Conservation (phyloP, 2,329 filamentous ascomycete genomes). For the Aureobasidium namibiae region DNA sequence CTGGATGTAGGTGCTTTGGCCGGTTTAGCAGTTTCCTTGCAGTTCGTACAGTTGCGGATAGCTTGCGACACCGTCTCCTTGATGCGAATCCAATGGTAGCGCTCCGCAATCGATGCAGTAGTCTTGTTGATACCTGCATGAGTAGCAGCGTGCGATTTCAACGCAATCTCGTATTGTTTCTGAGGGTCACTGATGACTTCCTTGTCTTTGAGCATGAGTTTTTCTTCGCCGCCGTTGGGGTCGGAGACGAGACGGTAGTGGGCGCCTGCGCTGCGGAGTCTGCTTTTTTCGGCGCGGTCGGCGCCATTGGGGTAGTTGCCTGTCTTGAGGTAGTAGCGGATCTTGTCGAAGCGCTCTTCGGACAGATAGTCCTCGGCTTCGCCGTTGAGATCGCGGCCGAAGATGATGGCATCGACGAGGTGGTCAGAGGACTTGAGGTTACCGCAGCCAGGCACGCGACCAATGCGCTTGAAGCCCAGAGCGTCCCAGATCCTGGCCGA, state of each 20-base stretch:
- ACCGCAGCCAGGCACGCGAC: constrained; percentile 56
- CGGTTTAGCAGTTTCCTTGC: constrained; percentile 54
- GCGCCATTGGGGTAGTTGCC: constrained; percentile 88
- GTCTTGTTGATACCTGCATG: constrained; percentile 98
- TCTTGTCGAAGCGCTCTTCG: constrained; percentile 98
- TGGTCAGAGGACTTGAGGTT: constrained; percentile 40
- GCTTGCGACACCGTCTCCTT: constrained; percentile 95
- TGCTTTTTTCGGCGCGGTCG: constrained; percentile 90
- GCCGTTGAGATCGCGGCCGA: constrained; percentile 51
- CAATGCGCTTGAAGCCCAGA: constrained; percentile 86
- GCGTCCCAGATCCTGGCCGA: constrained; percentile 89
- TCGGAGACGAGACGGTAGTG: constrained; percentile 73
- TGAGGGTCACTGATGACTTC: constrained; percentile 89
- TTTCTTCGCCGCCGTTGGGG: constrained; percentile 51
- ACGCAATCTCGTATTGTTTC: constrained; percentile 82
- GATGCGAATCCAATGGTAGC: constrained; percentile 95
- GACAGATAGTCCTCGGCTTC: constrained; percentile 77
- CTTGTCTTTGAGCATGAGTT: constrained; percentile 94
- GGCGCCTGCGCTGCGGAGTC: constrained; percentile 83
- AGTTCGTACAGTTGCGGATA: constrained; percentile 83
- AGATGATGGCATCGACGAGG: constrained; percentile 44
- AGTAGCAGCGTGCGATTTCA: constrained; percentile 61
- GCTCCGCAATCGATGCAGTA: constrained; percentile 84
- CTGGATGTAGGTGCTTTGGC: background rate
- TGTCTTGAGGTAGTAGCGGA: constrained; percentile 92